Evolutionary conservation across 31 red algal species (phyloP).

Genomic region (Asparagopsis taxiformis): DNA sequence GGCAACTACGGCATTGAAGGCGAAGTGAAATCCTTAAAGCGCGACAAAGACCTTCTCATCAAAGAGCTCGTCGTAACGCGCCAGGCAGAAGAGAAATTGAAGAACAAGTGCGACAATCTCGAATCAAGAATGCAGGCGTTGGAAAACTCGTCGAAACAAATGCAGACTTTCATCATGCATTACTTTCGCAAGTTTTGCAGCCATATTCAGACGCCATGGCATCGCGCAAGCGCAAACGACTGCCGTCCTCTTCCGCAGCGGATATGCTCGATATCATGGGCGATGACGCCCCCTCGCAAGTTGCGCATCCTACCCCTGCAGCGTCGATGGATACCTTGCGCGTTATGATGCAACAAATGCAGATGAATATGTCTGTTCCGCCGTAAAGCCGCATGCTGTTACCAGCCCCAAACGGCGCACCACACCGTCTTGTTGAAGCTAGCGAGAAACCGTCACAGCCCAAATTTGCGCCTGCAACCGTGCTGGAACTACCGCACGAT

Average conservation of each 20-base stretch:
- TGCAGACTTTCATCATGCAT: slow-evolving; percentile 92
- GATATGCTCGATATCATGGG: slow-evolving; percentile 18
- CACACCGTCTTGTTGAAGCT: too few species aligned
- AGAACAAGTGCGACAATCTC: slow-evolving; percentile 65
- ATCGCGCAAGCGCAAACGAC: slow-evolving; percentile 74
- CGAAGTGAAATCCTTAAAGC: slow-evolving; percentile 76
- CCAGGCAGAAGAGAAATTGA: slow-evolving; percentile 77
- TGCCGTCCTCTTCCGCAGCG: slow-evolving; percentile 23
- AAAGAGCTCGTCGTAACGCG: slow-evolving; percentile 87
- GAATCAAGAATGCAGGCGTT: slow-evolving; percentile 73
- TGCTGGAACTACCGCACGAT: slow-evolving; percentile 52
- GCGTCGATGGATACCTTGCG: slow-evolving; percentile 49
- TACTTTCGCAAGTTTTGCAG: slow-evolving; percentile 90
- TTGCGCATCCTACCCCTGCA: slow-evolving; percentile 1
- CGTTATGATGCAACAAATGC: slow-evolving; percentile 72
- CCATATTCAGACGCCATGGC: slow-evolving; percentile 72
- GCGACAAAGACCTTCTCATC: slow-evolving; percentile 90
- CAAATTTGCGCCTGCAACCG: slow-evolving; percentile 50
- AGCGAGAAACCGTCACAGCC: slow-evolving; percentile 9
- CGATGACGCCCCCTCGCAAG: slow-evolving; percentile 4
- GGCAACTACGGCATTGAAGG: slow-evolving; percentile 80
- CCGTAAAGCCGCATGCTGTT: slow-evolving; percentile 6
- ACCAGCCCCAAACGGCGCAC: too few species aligned
- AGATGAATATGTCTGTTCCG: slow-evolving; percentile 20
- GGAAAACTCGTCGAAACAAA: slow-evolving; percentile 75